A percentile compares a stretch with the other conserved stretches of the same genome.
Conservation (phyloP, 2,329 filamentous ascomycete genomes). For the Claviceps citrina region DNA sequence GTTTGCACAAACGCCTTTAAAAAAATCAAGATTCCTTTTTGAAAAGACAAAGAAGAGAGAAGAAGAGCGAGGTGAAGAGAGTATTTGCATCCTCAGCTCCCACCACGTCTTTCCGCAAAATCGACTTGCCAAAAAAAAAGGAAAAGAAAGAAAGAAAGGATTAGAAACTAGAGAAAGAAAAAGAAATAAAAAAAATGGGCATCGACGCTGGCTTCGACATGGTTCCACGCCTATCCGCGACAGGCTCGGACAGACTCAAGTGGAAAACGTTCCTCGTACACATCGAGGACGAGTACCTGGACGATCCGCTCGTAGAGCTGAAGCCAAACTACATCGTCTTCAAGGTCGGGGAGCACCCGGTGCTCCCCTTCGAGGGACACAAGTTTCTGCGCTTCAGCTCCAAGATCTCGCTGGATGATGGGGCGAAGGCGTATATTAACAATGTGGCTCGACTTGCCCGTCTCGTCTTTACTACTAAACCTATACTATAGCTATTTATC, state of each 20-base stretch:
- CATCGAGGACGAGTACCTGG: neutral
- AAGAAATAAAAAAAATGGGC: neutral
- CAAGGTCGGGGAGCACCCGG: neutral
- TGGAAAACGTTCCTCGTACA: neutral
- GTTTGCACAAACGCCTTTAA: too few relatives aligned
- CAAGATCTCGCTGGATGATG: neutral
- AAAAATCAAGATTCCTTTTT: too few relatives aligned
- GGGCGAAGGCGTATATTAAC: neutral
- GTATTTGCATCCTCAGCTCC: too few relatives aligned
- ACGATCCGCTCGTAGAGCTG: neutral
- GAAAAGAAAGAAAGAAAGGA: too few relatives aligned
- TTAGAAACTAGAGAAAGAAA: too few relatives aligned
- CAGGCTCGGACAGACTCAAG: neutral
- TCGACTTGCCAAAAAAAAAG: too few relatives aligned
- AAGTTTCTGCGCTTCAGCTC: slow-evolving; percentile 3
- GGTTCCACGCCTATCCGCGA: neutral
- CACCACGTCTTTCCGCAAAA: too few relatives aligned
- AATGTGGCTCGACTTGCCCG: too few relatives aligned
- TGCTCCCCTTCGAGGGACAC: slow-evolving; percentile 1
- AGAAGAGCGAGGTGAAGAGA: too few relatives aligned
- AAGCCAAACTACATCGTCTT: neutral
- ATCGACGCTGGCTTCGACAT: slow-evolving; percentile 1
- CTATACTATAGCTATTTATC: too few relatives aligned
- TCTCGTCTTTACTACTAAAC: too few relatives aligned
- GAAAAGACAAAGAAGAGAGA: too few relatives aligned